Conservation (phyloP, 2,329 filamentous ascomycete species). For the Aspergillus texensis region DNA sequence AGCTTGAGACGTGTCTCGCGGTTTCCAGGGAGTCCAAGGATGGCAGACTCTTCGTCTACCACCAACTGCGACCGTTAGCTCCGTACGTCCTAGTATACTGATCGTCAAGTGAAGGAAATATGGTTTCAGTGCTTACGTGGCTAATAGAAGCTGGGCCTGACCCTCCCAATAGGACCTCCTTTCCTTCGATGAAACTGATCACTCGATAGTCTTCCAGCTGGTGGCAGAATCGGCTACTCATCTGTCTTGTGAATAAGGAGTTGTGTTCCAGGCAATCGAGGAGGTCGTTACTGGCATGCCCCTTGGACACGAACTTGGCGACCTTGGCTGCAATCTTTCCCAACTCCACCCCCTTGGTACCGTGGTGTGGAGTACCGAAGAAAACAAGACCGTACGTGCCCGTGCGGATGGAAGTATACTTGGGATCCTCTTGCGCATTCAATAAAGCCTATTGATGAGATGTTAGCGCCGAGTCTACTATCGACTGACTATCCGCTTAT, state of each 20-base stretch:
- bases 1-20: constrained; percentile 39
- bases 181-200: constrained; percentile 38
- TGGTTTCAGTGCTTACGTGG: constrained; percentile 27
- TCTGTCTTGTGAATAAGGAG: constrained; percentile 34
- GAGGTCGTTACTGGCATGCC: constrained; percentile 34
- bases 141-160: constrained; percentile 33
- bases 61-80: constrained; percentile 30
- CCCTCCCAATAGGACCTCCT: constrained; percentile 32
- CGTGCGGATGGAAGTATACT: constrained; percentile 35
- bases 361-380: constrained; percentile 39
- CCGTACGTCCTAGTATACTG: neutral
- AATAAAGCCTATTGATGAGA: constrained; percentile 29
- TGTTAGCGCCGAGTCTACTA: neutral
- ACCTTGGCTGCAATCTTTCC: constrained; percentile 38
- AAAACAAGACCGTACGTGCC: constrained; percentile 39
- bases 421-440: constrained; percentile 39
- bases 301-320: constrained; percentile 35
- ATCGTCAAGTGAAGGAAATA: accelerated
- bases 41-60: constrained; percentile 39
- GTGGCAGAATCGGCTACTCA: constrained; percentile 36
- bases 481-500: too few species aligned
- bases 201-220: constrained; percentile 39
- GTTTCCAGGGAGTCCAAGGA: constrained; percentile 36
- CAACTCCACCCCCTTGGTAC: constrained; percentile 35
- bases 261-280: constrained; percentile 34